Conservation (phyloP, 805 yeast genomes). For the Phaffomyces antillensis region DNA sequence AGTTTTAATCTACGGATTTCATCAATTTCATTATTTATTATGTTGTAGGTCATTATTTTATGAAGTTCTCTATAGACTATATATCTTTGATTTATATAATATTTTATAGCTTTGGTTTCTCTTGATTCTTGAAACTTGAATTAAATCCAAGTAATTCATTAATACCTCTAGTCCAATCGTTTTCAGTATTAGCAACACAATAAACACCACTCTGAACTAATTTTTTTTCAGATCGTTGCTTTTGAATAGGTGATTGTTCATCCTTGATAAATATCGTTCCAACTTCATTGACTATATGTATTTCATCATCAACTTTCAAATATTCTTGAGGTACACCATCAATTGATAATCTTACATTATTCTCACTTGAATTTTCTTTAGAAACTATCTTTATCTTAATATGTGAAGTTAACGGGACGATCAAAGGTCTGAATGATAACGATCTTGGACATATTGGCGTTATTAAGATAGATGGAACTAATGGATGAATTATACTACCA, state of each 20-base stretch:
- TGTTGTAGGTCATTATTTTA: background rate
- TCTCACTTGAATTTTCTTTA: slow-evolving; percentile 32
- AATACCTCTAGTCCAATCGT: slow-evolving; percentile 89
- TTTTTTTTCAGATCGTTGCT: slow-evolving; percentile 11
- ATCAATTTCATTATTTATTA: background rate
- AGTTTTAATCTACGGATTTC: background rate
- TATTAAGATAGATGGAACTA: slow-evolving; percentile 71
- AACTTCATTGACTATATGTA: slow-evolving; percentile 60
- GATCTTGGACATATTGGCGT: slow-evolving; percentile 93
- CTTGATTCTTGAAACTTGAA: slow-evolving; percentile 58
- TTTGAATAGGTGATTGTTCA: slow-evolving; percentile 35
- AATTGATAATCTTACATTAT: slow-evolving; percentile 55
- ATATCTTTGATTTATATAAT: background rate
- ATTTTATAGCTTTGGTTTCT: slow-evolving; percentile 9
- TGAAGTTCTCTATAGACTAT: background rate
- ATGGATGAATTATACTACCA: slow-evolving; percentile 88
- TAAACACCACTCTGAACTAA: slow-evolving; percentile 55
- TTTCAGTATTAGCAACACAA: slow-evolving; percentile 77
- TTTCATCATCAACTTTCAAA: slow-evolving; percentile 69
- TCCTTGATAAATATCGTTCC: slow-evolving; percentile 54
- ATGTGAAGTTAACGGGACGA: slow-evolving; percentile 73
- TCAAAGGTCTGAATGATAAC: slow-evolving; percentile 80
- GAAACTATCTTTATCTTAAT: slow-evolving; percentile 55
- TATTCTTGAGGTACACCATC: slow-evolving; percentile 79
- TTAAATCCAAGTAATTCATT: slow-evolving; percentile 87